Conservation (phyloP, 116 monocot species). For the Iris pallida region DNA sequence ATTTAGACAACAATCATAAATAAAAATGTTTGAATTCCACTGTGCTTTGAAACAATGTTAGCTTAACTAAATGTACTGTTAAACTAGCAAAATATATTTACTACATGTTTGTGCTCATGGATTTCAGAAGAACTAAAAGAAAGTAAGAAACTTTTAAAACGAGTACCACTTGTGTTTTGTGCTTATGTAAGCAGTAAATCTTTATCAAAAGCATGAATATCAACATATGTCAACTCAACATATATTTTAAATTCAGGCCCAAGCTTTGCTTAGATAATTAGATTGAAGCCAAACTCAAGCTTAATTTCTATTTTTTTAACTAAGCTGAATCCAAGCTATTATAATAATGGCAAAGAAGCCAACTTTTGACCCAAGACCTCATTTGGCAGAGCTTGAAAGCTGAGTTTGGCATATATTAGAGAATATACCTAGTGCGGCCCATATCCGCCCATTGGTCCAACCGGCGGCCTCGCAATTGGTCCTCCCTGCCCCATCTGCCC, state of each 20-base stretch:
- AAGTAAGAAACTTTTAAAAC: no score
- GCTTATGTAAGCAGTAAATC: background rate
- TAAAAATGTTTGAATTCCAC: background rate
- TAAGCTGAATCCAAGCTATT: background rate
- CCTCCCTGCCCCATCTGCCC: conserved; percentile 28
- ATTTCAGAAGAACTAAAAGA: background rate
- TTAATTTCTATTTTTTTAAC: background rate
- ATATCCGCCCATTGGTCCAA: conserved; percentile 70
- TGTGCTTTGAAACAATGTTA: no score
- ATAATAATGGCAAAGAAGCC: background rate
- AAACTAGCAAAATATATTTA: no score
- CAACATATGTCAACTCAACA: background rate
- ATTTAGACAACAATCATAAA: background rate
- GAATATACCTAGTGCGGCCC: conserved; percentile 64
- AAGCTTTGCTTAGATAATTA: background rate
- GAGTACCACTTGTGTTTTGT: background rate
- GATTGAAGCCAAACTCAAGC: background rate
- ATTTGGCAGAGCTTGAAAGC: background rate
- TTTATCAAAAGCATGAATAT: background rate
- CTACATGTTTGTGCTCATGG: no score
- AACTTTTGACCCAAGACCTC: background rate
- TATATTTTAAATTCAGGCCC: no score
- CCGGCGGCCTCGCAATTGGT: conserved; percentile 35
- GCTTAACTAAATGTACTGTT: no score
- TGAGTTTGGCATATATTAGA: background rate